These are phyloP conservation scores for Globisporangium irregulare DNA, from an alignment of 352 stramenopile species.

Conservation along the genomic window DNA sequence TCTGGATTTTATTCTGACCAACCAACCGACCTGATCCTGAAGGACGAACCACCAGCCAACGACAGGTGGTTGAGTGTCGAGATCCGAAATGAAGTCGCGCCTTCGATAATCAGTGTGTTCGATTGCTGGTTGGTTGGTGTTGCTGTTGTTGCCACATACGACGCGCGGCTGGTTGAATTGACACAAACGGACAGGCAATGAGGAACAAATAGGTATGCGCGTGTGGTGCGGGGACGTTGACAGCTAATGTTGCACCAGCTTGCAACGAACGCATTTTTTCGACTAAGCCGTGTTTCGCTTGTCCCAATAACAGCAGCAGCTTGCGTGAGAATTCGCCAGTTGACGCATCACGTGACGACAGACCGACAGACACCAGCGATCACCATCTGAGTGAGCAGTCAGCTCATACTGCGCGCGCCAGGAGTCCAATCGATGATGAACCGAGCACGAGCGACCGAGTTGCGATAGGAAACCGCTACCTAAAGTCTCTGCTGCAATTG, in stretches of 20 bases:
- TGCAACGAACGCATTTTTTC: background rate
- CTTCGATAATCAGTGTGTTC: background rate
- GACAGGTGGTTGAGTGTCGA: background rate
- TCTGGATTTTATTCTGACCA: too few relatives aligned
- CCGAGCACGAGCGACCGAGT: background rate
- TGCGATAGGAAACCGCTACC: background rate
- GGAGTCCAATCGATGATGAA: background rate
- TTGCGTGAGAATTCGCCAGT: background rate
- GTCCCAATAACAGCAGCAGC: background rate
- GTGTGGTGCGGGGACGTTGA: too few relatives aligned
- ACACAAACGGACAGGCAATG: background rate
- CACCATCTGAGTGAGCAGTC: background rate
- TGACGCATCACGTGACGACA: background rate
- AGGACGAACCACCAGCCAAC: too few relatives aligned
- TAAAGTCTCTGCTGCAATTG: background rate
- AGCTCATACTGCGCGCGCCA: background rate
- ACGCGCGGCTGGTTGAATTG: background rate
- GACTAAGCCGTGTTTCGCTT: background rate
- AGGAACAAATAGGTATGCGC: background rate
- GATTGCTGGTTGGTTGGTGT: background rate
- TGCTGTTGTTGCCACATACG: background rate
- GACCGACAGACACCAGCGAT: background rate
- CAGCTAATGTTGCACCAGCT: background rate
- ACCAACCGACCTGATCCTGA: too few relatives aligned
- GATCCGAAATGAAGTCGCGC: background rate